These are phyloP conservation scores for Mycena maculata DNA, from an alignment of 768 basidiomycete genomes.

Conservation along the genomic window DNA sequence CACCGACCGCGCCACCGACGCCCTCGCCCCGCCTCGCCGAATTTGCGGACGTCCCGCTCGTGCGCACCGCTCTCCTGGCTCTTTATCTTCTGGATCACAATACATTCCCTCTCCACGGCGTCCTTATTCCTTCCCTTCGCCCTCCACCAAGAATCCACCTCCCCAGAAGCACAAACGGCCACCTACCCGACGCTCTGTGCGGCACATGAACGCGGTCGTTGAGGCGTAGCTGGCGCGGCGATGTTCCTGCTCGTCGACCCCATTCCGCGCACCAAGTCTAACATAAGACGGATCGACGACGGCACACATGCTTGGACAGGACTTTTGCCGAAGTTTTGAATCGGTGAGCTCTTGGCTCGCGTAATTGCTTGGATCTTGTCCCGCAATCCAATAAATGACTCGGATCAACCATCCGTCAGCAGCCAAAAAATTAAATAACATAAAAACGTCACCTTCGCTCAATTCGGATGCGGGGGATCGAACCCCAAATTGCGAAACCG, in stretches of 20 bases:
- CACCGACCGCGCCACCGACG: neutral
- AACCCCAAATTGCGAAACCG: too few species aligned
- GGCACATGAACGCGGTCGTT: slow-evolving; percentile 1
- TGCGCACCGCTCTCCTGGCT: neutral
- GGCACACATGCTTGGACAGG: slow-evolving; percentile 13
- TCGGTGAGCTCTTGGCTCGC: neutral
- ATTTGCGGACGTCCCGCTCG: neutral
- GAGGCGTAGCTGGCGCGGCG: neutral
- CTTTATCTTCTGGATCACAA: neutral
- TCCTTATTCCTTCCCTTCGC: neutral
- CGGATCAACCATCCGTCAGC: too few species aligned
- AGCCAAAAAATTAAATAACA: too few species aligned
- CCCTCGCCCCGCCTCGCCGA: neutral
- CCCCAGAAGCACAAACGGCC: too few species aligned
- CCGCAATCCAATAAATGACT: too few species aligned
- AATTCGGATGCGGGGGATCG: too few species aligned
- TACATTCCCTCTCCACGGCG: slow-evolving; percentile 2
- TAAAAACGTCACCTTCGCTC: too few species aligned
- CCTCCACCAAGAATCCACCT: too few species aligned
- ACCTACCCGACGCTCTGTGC: too few species aligned
- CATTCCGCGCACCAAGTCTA: slow-evolving; percentile 16
- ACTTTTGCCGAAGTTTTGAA: slow-evolving; percentile 7
- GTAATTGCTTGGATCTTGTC: too few species aligned
- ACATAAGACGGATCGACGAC: slow-evolving; percentile 15
- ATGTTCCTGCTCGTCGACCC: slow-evolving; percentile 11